Percentiles rank a stretch among this genome's conserved stretches.
phyloP scores from a whole-genome alignment of 768 basidiomycete genomes.

The Russula sp. region DNA sequence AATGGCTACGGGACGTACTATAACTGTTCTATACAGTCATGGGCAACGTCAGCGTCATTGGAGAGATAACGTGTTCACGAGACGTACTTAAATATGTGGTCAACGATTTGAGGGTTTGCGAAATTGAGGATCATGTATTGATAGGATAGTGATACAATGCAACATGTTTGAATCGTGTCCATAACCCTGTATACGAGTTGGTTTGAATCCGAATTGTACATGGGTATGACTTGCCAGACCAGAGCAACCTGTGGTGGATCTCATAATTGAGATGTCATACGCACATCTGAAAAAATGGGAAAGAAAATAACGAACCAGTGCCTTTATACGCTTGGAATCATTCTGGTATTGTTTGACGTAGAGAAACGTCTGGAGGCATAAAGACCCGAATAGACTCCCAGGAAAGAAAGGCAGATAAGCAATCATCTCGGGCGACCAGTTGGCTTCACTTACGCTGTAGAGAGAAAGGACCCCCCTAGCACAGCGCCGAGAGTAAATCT shows the following conservation, averaged over 20 bases:
- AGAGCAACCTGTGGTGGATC: background rate
- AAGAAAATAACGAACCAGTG: slow-evolving; percentile 1
- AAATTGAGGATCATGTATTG: slow-evolving; percentile 13
- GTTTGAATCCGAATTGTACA: background rate
- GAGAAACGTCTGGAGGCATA: slow-evolving; percentile 6
- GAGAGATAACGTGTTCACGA: background rate
- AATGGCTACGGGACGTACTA: background rate
- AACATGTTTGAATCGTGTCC: slow-evolving; percentile 6
- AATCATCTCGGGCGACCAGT: background rate
- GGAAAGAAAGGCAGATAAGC: background rate
- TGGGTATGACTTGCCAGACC: slow-evolving; percentile 9
- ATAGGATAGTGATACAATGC: slow-evolving; percentile 1
- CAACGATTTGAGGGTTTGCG: background rate
- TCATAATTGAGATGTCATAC: background rate
- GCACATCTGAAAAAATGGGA: background rate
- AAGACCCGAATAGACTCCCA: slow-evolving; percentile 5
- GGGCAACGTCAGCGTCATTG: background rate
- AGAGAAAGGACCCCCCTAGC: slow-evolving; percentile 4
- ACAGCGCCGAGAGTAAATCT: slow-evolving; percentile 4
- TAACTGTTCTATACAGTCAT: background rate
- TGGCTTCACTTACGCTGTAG: slow-evolving; percentile 1
- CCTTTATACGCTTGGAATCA: slow-evolving; percentile 6
- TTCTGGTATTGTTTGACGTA: slow-evolving; percentile 6
- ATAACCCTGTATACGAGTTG: background rate
- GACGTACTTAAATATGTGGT: slow-evolving; percentile 9